Percentiles rank a stretch among this genome's conserved stretches.
Conservation (phyloP, 2,329 filamentous ascomycete genomes). For the Metarhizium robertsii region DNA sequence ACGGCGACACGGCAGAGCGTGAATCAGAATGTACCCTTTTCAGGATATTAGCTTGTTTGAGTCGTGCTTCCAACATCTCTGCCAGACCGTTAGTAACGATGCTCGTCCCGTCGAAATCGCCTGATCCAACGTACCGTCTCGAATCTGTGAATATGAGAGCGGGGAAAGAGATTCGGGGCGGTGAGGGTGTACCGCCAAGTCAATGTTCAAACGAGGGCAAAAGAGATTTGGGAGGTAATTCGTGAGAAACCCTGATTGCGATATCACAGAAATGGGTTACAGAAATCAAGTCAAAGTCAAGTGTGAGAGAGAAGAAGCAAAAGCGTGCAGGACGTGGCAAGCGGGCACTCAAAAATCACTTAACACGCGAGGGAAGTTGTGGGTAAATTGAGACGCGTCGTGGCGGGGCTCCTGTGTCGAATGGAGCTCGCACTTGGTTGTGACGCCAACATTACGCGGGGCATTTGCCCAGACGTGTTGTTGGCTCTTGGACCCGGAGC, state of each 20-base stretch:
- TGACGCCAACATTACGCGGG: conserved; percentile 23
- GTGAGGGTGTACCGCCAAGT: neutral
- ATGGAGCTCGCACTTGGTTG: neutral
- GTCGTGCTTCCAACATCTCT: conserved; percentile 89
- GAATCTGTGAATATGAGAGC: neutral
- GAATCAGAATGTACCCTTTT: conserved; percentile 65
- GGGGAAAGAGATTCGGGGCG: neutral
- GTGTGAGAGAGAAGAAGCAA: neutral
- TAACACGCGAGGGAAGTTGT: conserved; percentile 21
- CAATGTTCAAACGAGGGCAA: neutral
- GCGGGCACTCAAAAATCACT: conserved; percentile 16
- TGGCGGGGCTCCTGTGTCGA: conserved; percentile 6
- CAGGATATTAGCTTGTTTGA: conserved; percentile 86
- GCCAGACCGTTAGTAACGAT: conserved; percentile 2
- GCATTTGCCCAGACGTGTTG: too few relatives aligned
- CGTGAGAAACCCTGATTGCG: too few relatives aligned
- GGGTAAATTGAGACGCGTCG: conserved; percentile 21
- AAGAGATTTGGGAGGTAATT: neutral
- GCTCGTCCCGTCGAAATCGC: neutral
- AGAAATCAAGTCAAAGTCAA: neutral
- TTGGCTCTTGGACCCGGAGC: too few relatives aligned
- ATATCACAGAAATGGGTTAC: too few relatives aligned
- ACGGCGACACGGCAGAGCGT: neutral
- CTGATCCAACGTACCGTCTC: neutral
- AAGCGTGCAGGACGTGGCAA: neutral